Percentiles rank a stretch among this genome's conserved stretches.
These are phyloP conservation scores for Fusarium neocosmosporiellum DNA, from an alignment of 2,329 filamentous ascomycete species.

Conservation along the genomic window DNA sequence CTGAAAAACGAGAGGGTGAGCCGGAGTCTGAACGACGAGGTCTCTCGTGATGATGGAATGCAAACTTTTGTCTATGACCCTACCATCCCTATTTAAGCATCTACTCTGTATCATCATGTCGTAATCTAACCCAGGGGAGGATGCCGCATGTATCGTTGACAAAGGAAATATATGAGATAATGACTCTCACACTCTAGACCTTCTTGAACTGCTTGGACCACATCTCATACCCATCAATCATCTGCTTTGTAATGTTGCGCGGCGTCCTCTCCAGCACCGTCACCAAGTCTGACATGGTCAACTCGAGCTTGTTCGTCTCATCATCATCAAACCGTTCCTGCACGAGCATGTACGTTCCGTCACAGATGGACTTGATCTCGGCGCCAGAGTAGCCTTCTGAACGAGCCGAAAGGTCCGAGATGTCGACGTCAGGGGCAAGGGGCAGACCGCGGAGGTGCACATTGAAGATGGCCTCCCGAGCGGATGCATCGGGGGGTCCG, in stretches of 20 bases:
- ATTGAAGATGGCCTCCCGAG: constrained; percentile 79
- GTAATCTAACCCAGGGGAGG: neutral
- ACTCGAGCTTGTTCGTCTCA: constrained; percentile 46
- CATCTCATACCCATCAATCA: constrained; percentile 68
- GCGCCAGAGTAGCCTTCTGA: constrained; percentile 88
- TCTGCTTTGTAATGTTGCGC: constrained; percentile 68
- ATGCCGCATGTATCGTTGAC: neutral
- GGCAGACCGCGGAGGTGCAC: constrained; percentile 73
- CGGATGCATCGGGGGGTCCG: constrained; percentile 78
- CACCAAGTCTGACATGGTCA: constrained; percentile 57
- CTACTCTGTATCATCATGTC: neutral
- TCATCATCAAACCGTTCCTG: constrained; percentile 50
- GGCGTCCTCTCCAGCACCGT: constrained; percentile 59
- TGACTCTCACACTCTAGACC: constrained; percentile 12
- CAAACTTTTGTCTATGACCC: constrained; percentile 12
- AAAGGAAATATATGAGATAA: neutral
- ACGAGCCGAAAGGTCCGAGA: constrained; percentile 68
- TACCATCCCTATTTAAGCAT: neutral
- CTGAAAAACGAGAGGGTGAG: constrained; percentile 15
- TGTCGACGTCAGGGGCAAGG: constrained; percentile 72
- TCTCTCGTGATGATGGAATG: constrained; percentile 33
- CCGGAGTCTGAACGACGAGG: constrained; percentile 5
- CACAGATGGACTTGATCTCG: constrained; percentile 73
- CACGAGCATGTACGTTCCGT: constrained; percentile 57
- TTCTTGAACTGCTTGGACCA: constrained; percentile 60